Evolutionary conservation across 352 stramenopile species (phyloP).

Genomic region (Globisporangium takayamanum): DNA sequence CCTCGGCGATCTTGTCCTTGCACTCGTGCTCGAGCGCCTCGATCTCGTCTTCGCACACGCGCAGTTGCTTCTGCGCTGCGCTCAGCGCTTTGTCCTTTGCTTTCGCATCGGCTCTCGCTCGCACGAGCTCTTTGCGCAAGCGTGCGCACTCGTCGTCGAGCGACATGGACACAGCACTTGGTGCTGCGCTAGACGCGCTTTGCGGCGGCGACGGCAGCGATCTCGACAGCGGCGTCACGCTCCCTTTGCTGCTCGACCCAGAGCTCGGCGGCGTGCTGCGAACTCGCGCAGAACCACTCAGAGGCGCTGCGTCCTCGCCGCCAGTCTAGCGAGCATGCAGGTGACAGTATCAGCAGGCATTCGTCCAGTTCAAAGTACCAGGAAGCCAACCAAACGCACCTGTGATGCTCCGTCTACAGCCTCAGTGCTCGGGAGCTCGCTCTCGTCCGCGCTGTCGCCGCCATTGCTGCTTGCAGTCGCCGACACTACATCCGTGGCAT

Average conservation of each 20-base stretch:
- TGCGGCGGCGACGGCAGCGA: slow-evolving; percentile 8
- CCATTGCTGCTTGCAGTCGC: slow-evolving; percentile 10
- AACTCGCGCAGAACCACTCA: slow-evolving; percentile 8
- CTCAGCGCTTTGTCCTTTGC: slow-evolving; percentile 57
- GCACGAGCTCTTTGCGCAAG: slow-evolving; percentile 49
- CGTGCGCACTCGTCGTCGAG: slow-evolving; percentile 23
- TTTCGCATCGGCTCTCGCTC: slow-evolving; percentile 43
- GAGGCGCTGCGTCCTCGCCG: not conserved
- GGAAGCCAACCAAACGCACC: not conserved
- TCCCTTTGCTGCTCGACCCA: slow-evolving; percentile 20
- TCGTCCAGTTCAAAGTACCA: not conserved
- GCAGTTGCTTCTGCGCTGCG: slow-evolving; percentile 47
- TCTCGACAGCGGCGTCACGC: slow-evolving; percentile 23
- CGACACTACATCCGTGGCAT: slow-evolving; percentile 12
- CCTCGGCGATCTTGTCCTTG: slow-evolving; percentile 55
- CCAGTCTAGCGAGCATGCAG: too few relatives aligned
- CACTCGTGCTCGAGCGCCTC: slow-evolving; percentile 71
- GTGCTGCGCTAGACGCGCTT: slow-evolving; percentile 7
- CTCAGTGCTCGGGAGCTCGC: not conserved
- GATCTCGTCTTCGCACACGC: slow-evolving; percentile 71
- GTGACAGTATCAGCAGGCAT: not conserved
- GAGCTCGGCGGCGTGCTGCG: slow-evolving; percentile 20
- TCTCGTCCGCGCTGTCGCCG: not conserved
- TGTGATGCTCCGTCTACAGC: not conserved
- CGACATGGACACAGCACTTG: not conserved